These are phyloP conservation scores for Penicillium verrucosum DNA, from an alignment of 2,329 filamentous ascomycete genomes.

Conservation along the genomic window DNA sequence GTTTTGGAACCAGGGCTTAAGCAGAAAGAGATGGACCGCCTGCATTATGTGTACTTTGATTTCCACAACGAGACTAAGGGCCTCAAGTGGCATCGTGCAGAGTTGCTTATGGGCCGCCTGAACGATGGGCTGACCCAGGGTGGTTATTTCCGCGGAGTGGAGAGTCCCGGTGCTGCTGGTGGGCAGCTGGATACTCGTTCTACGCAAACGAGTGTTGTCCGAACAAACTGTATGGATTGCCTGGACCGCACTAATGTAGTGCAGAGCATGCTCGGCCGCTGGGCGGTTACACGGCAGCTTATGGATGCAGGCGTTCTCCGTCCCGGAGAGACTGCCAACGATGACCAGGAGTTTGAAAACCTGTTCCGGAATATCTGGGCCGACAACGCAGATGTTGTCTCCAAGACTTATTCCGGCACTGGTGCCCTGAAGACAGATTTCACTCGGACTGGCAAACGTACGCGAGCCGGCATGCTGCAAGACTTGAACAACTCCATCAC, in stretches of 20 bases:
- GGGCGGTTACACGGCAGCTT: constrained; percentile 83
- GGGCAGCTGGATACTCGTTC: constrained; percentile 76
- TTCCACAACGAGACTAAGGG: constrained; percentile 98
- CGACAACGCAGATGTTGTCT: constrained; percentile 95
- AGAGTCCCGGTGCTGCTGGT: constrained; percentile 69
- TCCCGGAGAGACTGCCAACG: constrained; percentile 72
- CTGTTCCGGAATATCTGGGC: constrained; percentile 98
- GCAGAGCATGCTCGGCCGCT: constrained; percentile 92
- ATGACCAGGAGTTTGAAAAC: constrained; percentile 78
- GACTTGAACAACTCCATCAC: constrained; percentile 86
- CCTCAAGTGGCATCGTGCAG: constrained; percentile 85
- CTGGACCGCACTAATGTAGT: constrained; percentile 97
- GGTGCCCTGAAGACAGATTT: constrained; percentile 98
- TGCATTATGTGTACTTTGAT: constrained; percentile 98
- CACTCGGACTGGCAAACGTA: constrained; percentile 87
- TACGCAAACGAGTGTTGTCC: constrained; percentile 82
- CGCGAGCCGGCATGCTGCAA: constrained; percentile 76
- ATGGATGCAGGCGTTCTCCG: constrained; percentile 76
- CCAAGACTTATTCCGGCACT: constrained; percentile 87
- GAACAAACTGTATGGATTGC: constrained; percentile 99
- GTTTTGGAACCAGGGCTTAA: constrained; percentile 64
- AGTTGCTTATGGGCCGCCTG: constrained; percentile 79
- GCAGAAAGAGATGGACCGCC: constrained; percentile 68
- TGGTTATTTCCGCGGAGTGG: constrained; percentile 88
- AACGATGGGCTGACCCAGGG: constrained; percentile 72